A percentile compares a stretch with the other conserved stretches of the same genome.
phyloP scores from a whole-genome alignment of 108 stramenopile species.

The Schizochytrium sp. region DNA sequence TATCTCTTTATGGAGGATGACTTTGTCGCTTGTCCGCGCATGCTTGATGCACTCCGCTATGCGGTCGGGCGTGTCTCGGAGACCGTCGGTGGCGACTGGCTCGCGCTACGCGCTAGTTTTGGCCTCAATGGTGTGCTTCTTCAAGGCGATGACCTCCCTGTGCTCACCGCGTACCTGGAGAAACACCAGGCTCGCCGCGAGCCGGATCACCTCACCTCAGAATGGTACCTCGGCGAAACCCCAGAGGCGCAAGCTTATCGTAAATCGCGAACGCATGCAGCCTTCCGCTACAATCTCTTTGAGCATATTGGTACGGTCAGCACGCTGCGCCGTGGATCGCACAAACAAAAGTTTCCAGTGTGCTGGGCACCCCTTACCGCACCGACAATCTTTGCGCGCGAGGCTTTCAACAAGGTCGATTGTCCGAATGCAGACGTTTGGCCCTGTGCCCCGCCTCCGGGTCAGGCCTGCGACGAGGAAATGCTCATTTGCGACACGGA shows the following conservation, averaged over 20 bases:
- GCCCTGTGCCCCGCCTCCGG: not conserved
- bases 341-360: not conserved
- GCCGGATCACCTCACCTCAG: not conserved
- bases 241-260: not conserved
- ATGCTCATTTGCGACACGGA: not conserved
- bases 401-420: not conserved
- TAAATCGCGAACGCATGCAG: not conserved
- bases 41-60: not conserved
- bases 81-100: not conserved
- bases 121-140: not conserved
- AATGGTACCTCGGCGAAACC: not conserved
- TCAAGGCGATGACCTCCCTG: not conserved
- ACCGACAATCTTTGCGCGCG: not conserved
- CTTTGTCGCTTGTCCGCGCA: conserved; percentile 10
- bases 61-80: not conserved
- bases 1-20: conserved; percentile 30
- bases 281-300: conserved; percentile 5
- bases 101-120: not conserved
- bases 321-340: not conserved
- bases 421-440: not conserved
- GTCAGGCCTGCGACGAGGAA: not conserved
- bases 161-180: not conserved
- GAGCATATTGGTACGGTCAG: not conserved
- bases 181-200: not conserved
- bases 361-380: not conserved